phyloP scores from a whole-genome alignment of 805 yeast species.

The Kluyveromyces dobzhanskii region DNA sequence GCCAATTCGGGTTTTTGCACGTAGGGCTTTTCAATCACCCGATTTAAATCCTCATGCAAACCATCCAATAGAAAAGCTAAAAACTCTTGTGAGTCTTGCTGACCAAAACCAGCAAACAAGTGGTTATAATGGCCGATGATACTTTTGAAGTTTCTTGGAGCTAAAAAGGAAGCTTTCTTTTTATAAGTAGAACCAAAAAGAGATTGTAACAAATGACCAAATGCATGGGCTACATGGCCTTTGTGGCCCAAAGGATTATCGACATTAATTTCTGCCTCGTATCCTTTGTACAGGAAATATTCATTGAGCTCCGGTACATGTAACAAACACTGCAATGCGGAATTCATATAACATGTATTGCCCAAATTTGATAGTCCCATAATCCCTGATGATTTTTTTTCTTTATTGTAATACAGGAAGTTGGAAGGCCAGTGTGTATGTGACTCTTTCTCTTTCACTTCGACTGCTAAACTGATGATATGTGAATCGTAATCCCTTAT shows the following conservation, averaged over 20 bases:
- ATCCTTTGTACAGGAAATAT: slow-evolving; percentile 60
- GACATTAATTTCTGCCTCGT: slow-evolving; percentile 56
- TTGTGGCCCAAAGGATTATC: slow-evolving; percentile 78
- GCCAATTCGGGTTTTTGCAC: slow-evolving; percentile 78
- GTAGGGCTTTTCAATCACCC: slow-evolving; percentile 75
- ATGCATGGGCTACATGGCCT: slow-evolving; percentile 74
- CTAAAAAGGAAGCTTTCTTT: slow-evolving; percentile 26
- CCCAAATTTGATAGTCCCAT: slow-evolving; percentile 69
- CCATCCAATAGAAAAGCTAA: slow-evolving; percentile 85
- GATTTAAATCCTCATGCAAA: slow-evolving; percentile 84
- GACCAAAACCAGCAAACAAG: slow-evolving; percentile 79
- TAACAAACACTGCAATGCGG: slow-evolving; percentile 81
- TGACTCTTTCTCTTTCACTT: slow-evolving; percentile 20
- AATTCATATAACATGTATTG: slow-evolving; percentile 91
- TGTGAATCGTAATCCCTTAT: slow-evolving; percentile 19
- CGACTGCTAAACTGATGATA: slow-evolving; percentile 28
- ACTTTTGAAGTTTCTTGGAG: slow-evolving; percentile 73
- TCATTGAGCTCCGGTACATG: slow-evolving; percentile 78
- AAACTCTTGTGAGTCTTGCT: slow-evolving; percentile 95
- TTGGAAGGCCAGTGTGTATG: slow-evolving; percentile 33
- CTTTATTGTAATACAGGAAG: slow-evolving; percentile 24
- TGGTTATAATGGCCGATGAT: slow-evolving; percentile 73
- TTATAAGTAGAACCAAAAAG: slow-evolving; percentile 37
- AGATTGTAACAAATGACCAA: slow-evolving; percentile 57
- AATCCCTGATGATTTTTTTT: slow-evolving; percentile 38